Conservation (phyloP, 768 basidiomycete species). For the Daedalea quercina region DNA sequence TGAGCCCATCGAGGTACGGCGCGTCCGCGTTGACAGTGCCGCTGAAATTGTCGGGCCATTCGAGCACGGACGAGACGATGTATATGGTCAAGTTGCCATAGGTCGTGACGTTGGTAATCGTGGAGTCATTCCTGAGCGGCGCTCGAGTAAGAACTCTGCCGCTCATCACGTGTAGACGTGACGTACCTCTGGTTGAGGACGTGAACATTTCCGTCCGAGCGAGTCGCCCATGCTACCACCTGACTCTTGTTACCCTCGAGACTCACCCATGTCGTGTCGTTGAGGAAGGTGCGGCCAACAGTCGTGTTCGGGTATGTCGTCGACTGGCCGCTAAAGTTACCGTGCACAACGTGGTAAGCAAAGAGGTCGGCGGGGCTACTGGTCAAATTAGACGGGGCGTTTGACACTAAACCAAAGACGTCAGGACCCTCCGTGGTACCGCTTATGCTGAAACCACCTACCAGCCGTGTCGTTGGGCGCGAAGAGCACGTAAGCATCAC, state of each 20-base stretch:
- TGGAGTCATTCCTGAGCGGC: conserved; percentile 23
- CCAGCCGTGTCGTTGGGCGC: conserved; percentile 52
- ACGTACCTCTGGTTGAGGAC: conserved; percentile 44
- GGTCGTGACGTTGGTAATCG: conserved; percentile 31
- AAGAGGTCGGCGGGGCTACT: conserved; percentile 42
- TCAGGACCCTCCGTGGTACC: background rate
- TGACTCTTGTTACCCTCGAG: conserved; percentile 56
- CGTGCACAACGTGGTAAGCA: conserved; percentile 51
- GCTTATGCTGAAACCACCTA: conserved; percentile 23
- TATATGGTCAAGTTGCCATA: conserved; percentile 39
- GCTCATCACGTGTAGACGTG: background rate
- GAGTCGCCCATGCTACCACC: conserved; percentile 42
- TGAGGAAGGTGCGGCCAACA: conserved; percentile 58
- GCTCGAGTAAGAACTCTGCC: conserved; percentile 2
- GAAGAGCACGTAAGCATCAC: conserved; percentile 43
- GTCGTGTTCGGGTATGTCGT: conserved; percentile 49
- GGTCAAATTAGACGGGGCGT: conserved; percentile 27
- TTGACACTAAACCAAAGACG: conserved; percentile 14
- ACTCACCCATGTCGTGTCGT: conserved; percentile 36
- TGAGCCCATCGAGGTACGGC: conserved; percentile 30
- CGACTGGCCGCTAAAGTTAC: conserved; percentile 40
- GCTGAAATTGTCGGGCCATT: conserved; percentile 42
- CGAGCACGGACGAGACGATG: conserved; percentile 43
- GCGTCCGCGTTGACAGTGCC: conserved; percentile 36
- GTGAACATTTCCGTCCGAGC: conserved; percentile 31